Evolutionary conservation across 495 filamentous ascomycete species (phyloP).

Genomic region (Talaromyces adpressus): DNA sequence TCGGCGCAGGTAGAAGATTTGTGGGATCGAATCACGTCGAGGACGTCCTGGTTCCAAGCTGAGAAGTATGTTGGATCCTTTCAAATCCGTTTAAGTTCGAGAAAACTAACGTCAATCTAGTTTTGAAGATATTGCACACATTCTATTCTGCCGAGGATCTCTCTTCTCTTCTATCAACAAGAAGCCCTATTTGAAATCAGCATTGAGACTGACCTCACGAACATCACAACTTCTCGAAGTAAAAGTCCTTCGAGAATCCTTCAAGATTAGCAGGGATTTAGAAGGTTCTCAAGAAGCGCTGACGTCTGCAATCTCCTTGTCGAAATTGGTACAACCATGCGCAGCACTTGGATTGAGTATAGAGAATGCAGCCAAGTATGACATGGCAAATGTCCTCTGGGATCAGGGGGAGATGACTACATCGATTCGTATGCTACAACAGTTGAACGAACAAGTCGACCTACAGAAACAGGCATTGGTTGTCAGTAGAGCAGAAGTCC

Average conservation of each 20-base stretch:
- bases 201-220: slow-evolving; percentile 45
- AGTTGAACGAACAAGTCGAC: slow-evolving; percentile 54
- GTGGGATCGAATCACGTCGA: slow-evolving; percentile 53
- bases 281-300: slow-evolving; percentile 79
- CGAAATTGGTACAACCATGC: slow-evolving; percentile 60
- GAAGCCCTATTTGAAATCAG: slow-evolving; percentile 51
- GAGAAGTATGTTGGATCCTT: slow-evolving; percentile 49
- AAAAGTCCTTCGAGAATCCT: slow-evolving; percentile 62
- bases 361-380: slow-evolving; percentile 64
- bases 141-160: slow-evolving; percentile 75
- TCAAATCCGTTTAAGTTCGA: too few relatives aligned
- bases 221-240: slow-evolving; percentile 68
- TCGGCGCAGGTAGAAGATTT: slow-evolving; percentile 53
- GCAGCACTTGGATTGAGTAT: slow-evolving; percentile 64
- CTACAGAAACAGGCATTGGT: slow-evolving; percentile 63
- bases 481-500: slow-evolving; percentile 69
- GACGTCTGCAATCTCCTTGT: slow-evolving; percentile 73
- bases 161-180: slow-evolving; percentile 74
- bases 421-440: slow-evolving; percentile 81
- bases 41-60: slow-evolving; percentile 71
- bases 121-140: slow-evolving; percentile 71
- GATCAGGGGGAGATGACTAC: slow-evolving; percentile 88
- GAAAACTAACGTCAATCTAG: slow-evolving; percentile 34
- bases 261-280: slow-evolving; percentile 68
- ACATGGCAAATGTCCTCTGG: slow-evolving; percentile 87